phyloP scores from a whole-genome alignment of 2,329 filamentous ascomycete genomes.

The Lasiodiplodia sp. region DNA sequence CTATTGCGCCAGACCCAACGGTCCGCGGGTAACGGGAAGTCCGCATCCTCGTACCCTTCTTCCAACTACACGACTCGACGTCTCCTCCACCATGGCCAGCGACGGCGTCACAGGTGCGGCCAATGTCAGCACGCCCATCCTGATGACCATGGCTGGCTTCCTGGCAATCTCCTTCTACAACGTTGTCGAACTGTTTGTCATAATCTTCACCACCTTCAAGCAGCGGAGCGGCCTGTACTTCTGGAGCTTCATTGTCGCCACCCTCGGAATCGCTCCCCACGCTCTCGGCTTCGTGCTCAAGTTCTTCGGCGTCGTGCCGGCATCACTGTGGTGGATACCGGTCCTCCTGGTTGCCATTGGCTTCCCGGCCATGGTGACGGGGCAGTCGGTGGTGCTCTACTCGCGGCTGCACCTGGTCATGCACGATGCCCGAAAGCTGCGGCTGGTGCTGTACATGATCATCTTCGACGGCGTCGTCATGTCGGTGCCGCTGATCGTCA shows the following conservation, averaged over 20 bases:
- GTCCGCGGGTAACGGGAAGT: background rate
- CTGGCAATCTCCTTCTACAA: constrained; percentile 49
- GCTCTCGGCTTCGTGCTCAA: constrained; percentile 56
- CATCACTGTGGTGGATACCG: constrained; percentile 34
- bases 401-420: constrained; percentile 68
- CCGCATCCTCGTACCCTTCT: background rate
- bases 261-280: constrained; percentile 56
- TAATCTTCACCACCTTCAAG: constrained; percentile 58
- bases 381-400: constrained; percentile 68
- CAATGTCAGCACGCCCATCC: constrained; percentile 28
- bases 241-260: constrained; percentile 55
- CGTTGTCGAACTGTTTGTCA: constrained; percentile 49
- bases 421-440: constrained; percentile 57
- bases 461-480: constrained; percentile 61
- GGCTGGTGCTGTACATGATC: constrained; percentile 64
- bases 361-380: constrained; percentile 68
- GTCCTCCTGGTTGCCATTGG: constrained; percentile 58
- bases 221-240: constrained; percentile 58
- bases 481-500: constrained; percentile 61
- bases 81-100: constrained; percentile 4
- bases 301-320: constrained; percentile 47
- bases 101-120: constrained; percentile 15
- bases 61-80: background rate
- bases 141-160: constrained; percentile 41
- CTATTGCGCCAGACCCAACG: background rate